phyloP scores from a whole-genome alignment of 192 early-diverging fungal genomes.

The Coemansia sp. region DNA sequence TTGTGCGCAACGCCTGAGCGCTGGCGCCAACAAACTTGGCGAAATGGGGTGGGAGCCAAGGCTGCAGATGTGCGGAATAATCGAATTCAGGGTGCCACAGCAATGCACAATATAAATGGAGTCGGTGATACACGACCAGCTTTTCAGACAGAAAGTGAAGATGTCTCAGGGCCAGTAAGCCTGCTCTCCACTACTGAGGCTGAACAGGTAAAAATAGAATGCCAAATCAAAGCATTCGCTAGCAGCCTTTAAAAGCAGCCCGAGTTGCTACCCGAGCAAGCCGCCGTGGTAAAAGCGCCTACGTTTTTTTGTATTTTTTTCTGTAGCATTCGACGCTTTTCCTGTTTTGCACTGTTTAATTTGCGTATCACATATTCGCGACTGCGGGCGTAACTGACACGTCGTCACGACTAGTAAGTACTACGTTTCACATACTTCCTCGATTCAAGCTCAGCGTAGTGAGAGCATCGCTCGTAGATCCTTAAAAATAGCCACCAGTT shows the following conservation, averaged over 20 bases:
- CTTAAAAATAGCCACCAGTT: not conserved
- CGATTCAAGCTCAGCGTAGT: not conserved
- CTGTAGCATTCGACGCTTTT: conserved; percentile 1
- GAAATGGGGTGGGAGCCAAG: conserved; percentile 6
- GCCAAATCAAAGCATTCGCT: not conserved
- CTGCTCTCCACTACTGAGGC: not conserved
- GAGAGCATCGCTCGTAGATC: not conserved
- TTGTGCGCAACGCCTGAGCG: conserved; percentile 2
- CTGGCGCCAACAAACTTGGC: conserved; percentile 1
- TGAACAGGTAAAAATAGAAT: conserved; percentile 8
- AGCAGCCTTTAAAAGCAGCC: not conserved
- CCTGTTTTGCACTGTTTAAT: not conserved
- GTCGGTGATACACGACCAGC: not conserved
- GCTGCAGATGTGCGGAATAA: not conserved
- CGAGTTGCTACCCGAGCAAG: not conserved
- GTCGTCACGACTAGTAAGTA: conserved; percentile 2
- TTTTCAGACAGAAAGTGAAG: not conserved
- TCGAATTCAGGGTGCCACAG: conserved; percentile 1
- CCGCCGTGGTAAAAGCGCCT: not conserved
- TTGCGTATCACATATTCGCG: not conserved
- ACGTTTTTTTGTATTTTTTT: conserved; percentile 2
- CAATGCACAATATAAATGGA: conserved; percentile 4
- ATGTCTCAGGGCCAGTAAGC: not conserved
- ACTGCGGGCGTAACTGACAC: not conserved
- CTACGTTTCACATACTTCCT: not conserved